Conservation (phyloP, 1,284 basidiomycete species). For the Dichomitus squalens region DNA sequence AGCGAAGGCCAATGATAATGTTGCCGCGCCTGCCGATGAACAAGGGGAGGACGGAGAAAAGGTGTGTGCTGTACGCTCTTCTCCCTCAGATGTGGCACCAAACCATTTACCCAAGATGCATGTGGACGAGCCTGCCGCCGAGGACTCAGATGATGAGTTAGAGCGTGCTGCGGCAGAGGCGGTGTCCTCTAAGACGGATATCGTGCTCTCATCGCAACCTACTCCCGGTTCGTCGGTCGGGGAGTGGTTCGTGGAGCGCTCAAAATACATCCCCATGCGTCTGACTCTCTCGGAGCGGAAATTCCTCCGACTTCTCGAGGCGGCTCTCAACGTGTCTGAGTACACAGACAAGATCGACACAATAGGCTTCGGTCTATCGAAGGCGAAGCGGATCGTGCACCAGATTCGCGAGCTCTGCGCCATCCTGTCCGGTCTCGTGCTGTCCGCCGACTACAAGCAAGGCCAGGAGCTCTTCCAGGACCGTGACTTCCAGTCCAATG, state of each 20-base stretch:
- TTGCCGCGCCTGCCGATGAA: slow-evolving; percentile 8
- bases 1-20: slow-evolving; percentile 30
- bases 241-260: slow-evolving; percentile 80
- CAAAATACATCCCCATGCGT: slow-evolving; percentile 77
- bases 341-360: slow-evolving; percentile 87
- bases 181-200: slow-evolving; percentile 42
- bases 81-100: neutral
- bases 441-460: slow-evolving; percentile 80
- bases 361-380: slow-evolving; percentile 69
- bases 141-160: slow-evolving; percentile 49
- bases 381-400: slow-evolving; percentile 78
- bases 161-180: slow-evolving; percentile 33
- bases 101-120: slow-evolving; percentile 45
- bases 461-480: slow-evolving; percentile 82
- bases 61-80: slow-evolving; percentile 19
- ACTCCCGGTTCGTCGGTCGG: slow-evolving; percentile 60
- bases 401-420: slow-evolving; percentile 84
- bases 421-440: slow-evolving; percentile 76
- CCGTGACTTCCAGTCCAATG: slow-evolving; percentile 75
- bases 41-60: slow-evolving; percentile 27
- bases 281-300: slow-evolving; percentile 74
- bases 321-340: slow-evolving; percentile 78
- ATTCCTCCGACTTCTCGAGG: slow-evolving; percentile 77
- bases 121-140: slow-evolving; percentile 47
- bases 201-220: slow-evolving; percentile 45